Conservation (phyloP, 345 rosid genomes). For the Acer negundo region DNA sequence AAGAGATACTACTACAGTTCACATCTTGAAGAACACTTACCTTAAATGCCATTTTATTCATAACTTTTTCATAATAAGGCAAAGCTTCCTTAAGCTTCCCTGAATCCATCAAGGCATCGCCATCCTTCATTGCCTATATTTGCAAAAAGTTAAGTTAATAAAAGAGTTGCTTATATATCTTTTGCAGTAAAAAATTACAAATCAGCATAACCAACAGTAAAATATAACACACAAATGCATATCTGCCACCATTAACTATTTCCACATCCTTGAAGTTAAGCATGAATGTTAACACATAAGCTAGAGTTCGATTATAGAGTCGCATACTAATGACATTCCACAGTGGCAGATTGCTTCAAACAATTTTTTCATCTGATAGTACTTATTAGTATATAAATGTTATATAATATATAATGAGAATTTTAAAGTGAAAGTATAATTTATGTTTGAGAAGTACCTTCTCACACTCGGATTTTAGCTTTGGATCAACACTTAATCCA, state of each 20-base stretch:
- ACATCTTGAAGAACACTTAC: constrained; percentile 38
- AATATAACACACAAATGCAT: background rate
- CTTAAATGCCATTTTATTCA: constrained; percentile 70
- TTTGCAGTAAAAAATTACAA: background rate
- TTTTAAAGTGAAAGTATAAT: constrained; percentile 3
- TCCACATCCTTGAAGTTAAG: background rate
- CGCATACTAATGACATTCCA: background rate
- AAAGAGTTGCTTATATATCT: constrained; percentile 5
- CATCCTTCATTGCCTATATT: constrained; percentile 66
- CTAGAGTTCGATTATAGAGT: background rate
- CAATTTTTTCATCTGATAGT: background rate
- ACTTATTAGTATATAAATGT: background rate
- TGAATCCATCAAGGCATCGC: constrained; percentile 74
- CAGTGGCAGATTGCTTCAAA: background rate
- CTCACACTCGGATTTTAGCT: constrained; percentile 78
- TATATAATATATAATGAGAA: too few relatives aligned
- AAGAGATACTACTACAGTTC: background rate
- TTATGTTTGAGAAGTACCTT: constrained; percentile 43
- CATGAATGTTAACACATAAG: background rate
- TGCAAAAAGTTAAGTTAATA: constrained; percentile 17
- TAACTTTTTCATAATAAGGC: constrained; percentile 62
- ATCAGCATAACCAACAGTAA: background rate
- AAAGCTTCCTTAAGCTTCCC: constrained; percentile 82
- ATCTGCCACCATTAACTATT: background rate
- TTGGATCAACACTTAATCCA: constrained; percentile 70